These are phyloP conservation scores for Fusarium citri DNA, from an alignment of 2,329 filamentous ascomycete species.

Conservation along the genomic window DNA sequence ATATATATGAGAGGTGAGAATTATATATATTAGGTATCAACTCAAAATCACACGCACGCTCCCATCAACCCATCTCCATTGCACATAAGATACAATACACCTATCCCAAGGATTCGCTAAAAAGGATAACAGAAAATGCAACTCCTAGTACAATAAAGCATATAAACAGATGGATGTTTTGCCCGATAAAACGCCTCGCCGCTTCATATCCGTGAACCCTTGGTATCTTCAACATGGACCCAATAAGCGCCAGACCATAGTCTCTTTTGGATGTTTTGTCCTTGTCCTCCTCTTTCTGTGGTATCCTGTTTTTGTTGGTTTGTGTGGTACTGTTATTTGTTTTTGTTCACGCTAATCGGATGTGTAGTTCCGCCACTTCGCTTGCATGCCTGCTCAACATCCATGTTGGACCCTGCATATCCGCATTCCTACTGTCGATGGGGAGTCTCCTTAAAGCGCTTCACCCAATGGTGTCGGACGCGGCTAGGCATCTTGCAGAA, in stretches of 20 bases:
- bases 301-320: conserved; percentile 10
- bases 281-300: not conserved
- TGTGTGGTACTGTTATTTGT: conserved; percentile 10
- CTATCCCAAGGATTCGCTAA: conserved; percentile 27
- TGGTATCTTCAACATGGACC: conserved; percentile 43
- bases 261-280: conserved; percentile 24
- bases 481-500: conserved; percentile 70
- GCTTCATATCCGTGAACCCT: conserved; percentile 41
- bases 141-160: conserved; percentile 7
- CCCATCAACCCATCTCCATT: conserved; percentile 14
- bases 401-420: not conserved
- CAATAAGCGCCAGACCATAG: conserved; percentile 40
- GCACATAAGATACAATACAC: conserved; percentile 4
- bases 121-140: conserved; percentile 19
- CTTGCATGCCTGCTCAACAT: not conserved
- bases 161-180: conserved; percentile 22
- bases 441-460: conserved; percentile 58
- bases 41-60: conserved; percentile 18
- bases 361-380: not conserved
- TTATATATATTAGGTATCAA: conserved; percentile 39
- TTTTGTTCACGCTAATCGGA: not conserved
- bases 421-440: conserved; percentile 10
- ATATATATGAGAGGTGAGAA: conserved; percentile 25
- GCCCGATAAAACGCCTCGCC: conserved; percentile 35
- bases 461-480: conserved; percentile 68